Base-by-base conservation (phyloP, 2,329 filamentous ascomycete genomes). In the Pseudogymnoascus sp. region DNA sequence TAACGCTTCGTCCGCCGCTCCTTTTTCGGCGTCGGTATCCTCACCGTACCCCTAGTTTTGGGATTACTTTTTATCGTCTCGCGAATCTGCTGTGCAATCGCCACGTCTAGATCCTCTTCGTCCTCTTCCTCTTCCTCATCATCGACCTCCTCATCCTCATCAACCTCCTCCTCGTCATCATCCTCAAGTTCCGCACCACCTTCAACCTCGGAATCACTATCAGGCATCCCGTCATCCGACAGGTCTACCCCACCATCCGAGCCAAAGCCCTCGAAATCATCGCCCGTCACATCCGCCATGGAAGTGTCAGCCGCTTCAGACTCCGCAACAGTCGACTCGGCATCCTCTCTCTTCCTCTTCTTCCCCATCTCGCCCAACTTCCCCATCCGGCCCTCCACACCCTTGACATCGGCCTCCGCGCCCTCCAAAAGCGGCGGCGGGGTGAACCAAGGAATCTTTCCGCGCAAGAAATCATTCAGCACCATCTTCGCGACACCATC, bases 401-500 rank as follows among this genome's bases (percentile, higher is more conserved):
- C 78, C 50, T 74, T 70, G n/a, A 75, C 77, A 33, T 78, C 76
- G 13, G 77, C 79, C 33, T 83, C 82, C 6, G 79, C 79, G 8
- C 77, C 79, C 59, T 83, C 83, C 3, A 76, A 72, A 13, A 81
- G 77, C 1, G 93, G 91, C 8, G 92, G 87, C 7, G 91, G 86
- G 0, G 90, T 95, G 72, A 92, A 99, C 95, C 96, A 99, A 1
- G 95, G 95, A 26, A 97, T 90, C 77, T 93, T 97, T 63, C 95
- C 95, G 67, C 95, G 81, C 72, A 97, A 85, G 74, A 97, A 99
- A 73, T 99, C 95, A 71, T 96, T 97, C 65, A 99, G 79, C 0
- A 99, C 89, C 86, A 96, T 96, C 76, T 96, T 96, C 1, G 95
- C 95, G 59, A 96, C 92, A 70, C 93, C 92, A 70, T 97, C 93